A percentile compares a stretch with the other conserved stretches of the same genome.
Evolutionary conservation across 108 stramenopile genomes (phyloP).

Genomic region (Ochromonas danica): DNA sequence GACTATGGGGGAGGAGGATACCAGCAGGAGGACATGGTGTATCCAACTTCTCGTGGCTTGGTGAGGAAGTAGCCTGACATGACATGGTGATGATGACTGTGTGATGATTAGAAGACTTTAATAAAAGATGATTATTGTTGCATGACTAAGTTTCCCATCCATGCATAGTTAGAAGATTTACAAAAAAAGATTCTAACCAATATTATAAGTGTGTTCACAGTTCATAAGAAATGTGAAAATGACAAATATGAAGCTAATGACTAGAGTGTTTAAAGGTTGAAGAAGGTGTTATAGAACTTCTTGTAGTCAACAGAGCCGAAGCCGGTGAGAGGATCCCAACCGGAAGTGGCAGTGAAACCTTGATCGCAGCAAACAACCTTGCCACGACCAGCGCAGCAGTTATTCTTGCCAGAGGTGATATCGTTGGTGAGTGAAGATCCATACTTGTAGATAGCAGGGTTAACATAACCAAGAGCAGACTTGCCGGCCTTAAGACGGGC

Average conservation of each 20-base stretch:
- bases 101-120: no score
- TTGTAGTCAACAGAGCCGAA: conserved; percentile 41
- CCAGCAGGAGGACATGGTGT: not conserved
- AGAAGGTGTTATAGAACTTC: no score
- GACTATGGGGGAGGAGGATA: not conserved
- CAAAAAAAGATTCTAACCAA: no score
- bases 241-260: no score
- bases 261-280: no score
- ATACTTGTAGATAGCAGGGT: conserved; percentile 51
- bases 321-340: conserved; percentile 55
- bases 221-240: no score
- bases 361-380: no score
- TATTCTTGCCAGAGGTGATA: conserved; percentile 41
- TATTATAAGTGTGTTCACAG: no score
- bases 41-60: not conserved
- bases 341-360: conserved; percentile 41
- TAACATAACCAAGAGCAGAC: conserved; percentile 44
- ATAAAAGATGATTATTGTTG: no score
- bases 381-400: conserved; percentile 26
- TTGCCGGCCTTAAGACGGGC: conserved; percentile 32
- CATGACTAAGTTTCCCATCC: no score
- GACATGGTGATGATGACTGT: no score
- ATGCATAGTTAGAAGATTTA: no score
- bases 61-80: not conserved
- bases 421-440: conserved; percentile 40